Evolutionary conservation across 768 basidiomycete genomes (phyloP), one percentile per base, ranked within the genome.

Genomic region (Russula sp.): DNA sequence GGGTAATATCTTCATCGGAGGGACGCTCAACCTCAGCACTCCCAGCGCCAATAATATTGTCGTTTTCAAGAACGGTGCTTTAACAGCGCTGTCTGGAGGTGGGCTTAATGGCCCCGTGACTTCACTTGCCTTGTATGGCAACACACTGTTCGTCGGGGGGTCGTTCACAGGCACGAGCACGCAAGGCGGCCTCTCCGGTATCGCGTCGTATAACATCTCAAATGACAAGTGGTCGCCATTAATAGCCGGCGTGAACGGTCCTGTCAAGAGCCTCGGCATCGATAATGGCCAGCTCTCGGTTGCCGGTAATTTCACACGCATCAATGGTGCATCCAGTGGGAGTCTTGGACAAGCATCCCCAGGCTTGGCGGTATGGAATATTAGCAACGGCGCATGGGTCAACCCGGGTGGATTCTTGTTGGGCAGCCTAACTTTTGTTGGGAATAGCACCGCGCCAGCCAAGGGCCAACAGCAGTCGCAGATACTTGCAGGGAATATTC

Each of bases 111-210:
- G 91, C 3, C 75, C 81, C 10, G 92, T 98, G 10, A 79, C 81
- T 10, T 82, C 91, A 0, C 73, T 95, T 46, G 77, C 81, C n/a
- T 70, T 89, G 36, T 76, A 80, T 59, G 85, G 83, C 13, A 80
- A 89, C 69, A 78, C 78, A 22, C 75, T 98, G 13, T 97, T 82
- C 72, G 85, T 95, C 46, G 96, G 93, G n/a, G 97, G 97, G 0
- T 78, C 85, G 0, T 99, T 99, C 78, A 81, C 79, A 0, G 87
- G 90, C 66, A 90, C 92, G 0, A 73, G 74, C 1, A 76, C 80
- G 6, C 76, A 80, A 52, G 82, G 83, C 59, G 76, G 75, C 38
- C 76, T 93, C 40, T 74, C 74, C 50, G 82, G 85, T 40, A 74
- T 96, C 36, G 92, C 87, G 0, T 71, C 83, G 59, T 98, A 94